Percentiles rank a stretch among this genome's conserved stretches.
phyloP scores from a whole-genome alignment of 2,329 filamentous ascomycete genomes.

The Pseudovirgaria hyperparasitica region DNA sequence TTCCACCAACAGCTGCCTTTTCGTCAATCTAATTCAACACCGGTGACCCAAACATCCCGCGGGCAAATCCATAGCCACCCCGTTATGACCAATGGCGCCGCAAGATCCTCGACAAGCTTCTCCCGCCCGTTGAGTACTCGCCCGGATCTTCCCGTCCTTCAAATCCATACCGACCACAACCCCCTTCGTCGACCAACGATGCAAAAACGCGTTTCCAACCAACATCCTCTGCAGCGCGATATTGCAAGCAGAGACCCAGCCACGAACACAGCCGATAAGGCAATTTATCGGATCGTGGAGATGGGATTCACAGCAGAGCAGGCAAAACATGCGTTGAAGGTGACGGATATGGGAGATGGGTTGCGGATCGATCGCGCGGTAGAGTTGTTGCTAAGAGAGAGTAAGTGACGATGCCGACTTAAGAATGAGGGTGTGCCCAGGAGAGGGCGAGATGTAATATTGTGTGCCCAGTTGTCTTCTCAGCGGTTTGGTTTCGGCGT shows the following conservation, averaged over 20 bases:
- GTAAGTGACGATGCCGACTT: too few species aligned
- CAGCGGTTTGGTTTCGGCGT: too few species aligned
- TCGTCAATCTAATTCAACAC: conserved; percentile 1
- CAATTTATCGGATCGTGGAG: conserved; percentile 44
- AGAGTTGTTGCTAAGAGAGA: conserved; percentile 34
- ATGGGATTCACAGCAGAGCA: conserved; percentile 45
- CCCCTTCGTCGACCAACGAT: conserved; percentile 11
- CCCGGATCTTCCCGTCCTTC: not conserved
- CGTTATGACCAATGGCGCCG: too few species aligned
- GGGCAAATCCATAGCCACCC: too few species aligned
- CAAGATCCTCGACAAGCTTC: too few species aligned
- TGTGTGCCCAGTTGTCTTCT: too few species aligned
- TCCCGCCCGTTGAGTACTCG: conserved; percentile 1
- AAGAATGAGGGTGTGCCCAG: too few species aligned
- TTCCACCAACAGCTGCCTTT: not conserved
- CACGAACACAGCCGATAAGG: conserved; percentile 43
- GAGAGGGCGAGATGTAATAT: too few species aligned
- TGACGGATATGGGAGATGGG: conserved; percentile 48
- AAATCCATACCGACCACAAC: conserved; percentile 1
- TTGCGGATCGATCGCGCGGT: conserved; percentile 45
- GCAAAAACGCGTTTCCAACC: conserved; percentile 14
- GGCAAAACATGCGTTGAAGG: conserved; percentile 43
- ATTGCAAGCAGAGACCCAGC: conserved; percentile 20
- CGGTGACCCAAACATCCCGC: too few species aligned
- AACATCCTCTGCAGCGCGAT: conserved; percentile 19